Evolutionary conservation across 345 rosid species (phyloP).

Genomic region (Arabis alpina): DNA sequence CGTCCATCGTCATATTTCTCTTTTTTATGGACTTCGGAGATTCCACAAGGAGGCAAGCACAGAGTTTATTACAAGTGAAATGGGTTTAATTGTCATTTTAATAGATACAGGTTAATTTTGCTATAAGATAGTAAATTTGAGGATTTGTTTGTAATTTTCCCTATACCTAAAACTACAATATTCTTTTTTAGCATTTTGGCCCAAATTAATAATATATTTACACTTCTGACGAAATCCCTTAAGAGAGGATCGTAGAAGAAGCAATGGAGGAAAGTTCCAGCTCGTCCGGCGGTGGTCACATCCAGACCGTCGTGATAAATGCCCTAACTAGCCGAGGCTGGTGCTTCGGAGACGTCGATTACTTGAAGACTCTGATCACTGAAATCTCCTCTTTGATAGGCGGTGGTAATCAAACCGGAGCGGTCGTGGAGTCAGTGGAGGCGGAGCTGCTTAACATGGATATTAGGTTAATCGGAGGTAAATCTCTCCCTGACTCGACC

Average conservation of each 20-base stretch:
- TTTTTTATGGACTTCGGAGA: slow-evolving; percentile 6
- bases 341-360: slow-evolving; percentile 56
- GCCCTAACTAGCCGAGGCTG: slow-evolving; percentile 73
- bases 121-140: no score
- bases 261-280: slow-evolving; percentile 41
- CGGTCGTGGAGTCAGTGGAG: slow-evolving; percentile 62
- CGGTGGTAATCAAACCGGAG: slow-evolving; percentile 48
- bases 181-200: background rate
- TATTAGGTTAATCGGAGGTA: slow-evolving; percentile 64
- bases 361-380: slow-evolving; percentile 47
- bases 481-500: slow-evolving; percentile 60
- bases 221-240: background rate
- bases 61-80: no score
- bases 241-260: background rate
- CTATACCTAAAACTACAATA: background rate
- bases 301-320: slow-evolving; percentile 48
- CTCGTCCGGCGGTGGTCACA: slow-evolving; percentile 32
- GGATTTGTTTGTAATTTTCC: no score
- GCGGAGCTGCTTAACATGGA: slow-evolving; percentile 80
- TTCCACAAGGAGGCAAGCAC: background rate
- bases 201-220: background rate
- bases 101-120: no score
- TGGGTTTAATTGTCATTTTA: no score
- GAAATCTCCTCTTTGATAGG: slow-evolving; percentile 51
- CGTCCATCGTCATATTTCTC: slow-evolving; percentile 77